Evolutionary conservation across 495 filamentous ascomycete species (phyloP).

Genomic region (Neurospora africana): DNA sequence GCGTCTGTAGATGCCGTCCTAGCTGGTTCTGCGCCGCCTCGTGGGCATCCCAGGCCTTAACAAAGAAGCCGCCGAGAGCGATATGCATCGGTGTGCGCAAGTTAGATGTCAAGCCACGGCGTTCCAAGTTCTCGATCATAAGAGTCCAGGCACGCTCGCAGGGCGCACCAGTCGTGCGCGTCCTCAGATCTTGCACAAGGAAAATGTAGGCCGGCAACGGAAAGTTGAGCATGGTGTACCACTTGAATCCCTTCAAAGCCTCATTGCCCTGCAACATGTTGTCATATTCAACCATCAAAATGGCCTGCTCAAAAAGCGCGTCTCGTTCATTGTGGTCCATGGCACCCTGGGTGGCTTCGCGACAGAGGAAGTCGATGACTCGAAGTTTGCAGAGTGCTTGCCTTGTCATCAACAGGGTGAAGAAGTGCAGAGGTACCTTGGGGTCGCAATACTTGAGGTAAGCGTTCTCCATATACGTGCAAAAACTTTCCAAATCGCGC

Average conservation of each 20-base stretch:
- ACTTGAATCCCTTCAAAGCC: conserved; percentile 36
- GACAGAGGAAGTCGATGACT: conserved; percentile 25
- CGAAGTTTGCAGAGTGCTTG: conserved; percentile 39
- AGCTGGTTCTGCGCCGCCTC: conserved; percentile 32
- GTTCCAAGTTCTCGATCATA: conserved; percentile 39
- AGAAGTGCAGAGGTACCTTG: conserved; percentile 47
- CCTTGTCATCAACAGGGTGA: conserved; percentile 40
- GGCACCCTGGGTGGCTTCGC: conserved; percentile 11
- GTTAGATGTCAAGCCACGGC: conserved; percentile 26
- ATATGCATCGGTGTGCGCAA: conserved; percentile 41
- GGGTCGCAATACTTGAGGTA: conserved; percentile 53
- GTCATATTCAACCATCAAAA: conserved; percentile 43
- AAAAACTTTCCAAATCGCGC: conserved; percentile 44
- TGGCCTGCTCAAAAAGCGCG: conserved; percentile 34
- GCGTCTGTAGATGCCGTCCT: conserved; percentile 28
- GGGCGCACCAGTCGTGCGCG: conserved; percentile 35
- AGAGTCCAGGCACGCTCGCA: conserved; percentile 44
- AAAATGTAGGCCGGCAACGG: conserved; percentile 45
- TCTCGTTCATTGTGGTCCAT: conserved; percentile 33
- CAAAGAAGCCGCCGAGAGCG: conserved; percentile 36
- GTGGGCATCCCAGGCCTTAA: conserved; percentile 45
- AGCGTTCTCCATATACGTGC: conserved; percentile 44
- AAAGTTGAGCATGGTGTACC: conserved; percentile 43
- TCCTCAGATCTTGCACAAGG: conserved; percentile 37
- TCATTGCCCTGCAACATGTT: conserved; percentile 37